Evolutionary conservation across 371 early-diverging fungal species (phyloP).

Genomic region (Zancudomyces culisetae): DNA sequence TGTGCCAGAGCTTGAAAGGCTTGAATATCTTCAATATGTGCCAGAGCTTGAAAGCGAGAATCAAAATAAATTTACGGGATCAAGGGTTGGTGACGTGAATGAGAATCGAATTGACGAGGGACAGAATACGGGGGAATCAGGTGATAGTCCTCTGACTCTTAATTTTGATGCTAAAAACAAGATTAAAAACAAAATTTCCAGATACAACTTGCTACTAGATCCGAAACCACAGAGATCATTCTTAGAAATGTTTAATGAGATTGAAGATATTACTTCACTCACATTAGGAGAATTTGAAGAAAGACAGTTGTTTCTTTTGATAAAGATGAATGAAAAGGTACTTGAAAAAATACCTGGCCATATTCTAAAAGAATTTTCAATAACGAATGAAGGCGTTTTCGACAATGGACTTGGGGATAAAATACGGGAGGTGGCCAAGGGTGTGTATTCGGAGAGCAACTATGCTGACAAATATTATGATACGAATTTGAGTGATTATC

Average conservation of each 20-base stretch:
- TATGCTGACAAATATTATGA: neutral
- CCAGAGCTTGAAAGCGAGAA: neutral
- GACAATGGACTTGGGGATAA: neutral
- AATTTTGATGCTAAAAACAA: constrained; percentile 4
- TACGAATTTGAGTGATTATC: neutral
- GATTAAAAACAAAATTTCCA: constrained; percentile 3
- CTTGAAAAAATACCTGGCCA: neutral
- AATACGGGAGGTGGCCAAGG: neutral
- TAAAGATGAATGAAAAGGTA: constrained; percentile 1
- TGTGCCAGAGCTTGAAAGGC: neutral
- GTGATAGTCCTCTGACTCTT: neutral
- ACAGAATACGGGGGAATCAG: neutral
- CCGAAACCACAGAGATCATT: constrained; percentile 13
- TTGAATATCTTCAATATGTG: neutral
- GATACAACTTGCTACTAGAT: constrained; percentile 3
- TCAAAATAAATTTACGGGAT: neutral
- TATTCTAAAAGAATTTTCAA: neutral
- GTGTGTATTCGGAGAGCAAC: neutral
- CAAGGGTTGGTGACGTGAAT: too few relatives aligned
- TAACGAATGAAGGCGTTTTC: neutral
- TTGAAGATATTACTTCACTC: constrained; percentile 5
- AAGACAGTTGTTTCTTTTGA: constrained; percentile 12
- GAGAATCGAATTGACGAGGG: neutral
- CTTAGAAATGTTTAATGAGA: constrained; percentile 21
- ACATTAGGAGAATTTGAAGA: constrained; percentile 6